Conservation (phyloP, 306 rosid species). For the Prunus kanzakura region DNA sequence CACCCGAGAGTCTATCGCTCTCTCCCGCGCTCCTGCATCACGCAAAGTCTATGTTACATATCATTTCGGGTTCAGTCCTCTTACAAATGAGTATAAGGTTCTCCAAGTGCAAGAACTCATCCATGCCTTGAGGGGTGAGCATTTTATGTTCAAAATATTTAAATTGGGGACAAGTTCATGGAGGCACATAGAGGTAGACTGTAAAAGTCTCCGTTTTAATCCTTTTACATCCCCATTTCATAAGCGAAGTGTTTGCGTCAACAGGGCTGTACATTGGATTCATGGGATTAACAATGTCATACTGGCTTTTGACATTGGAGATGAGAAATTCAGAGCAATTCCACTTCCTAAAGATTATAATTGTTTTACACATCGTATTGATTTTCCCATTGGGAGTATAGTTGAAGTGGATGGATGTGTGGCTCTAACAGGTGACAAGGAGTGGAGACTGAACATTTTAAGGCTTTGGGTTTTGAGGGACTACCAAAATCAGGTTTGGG, state of each 20-base stretch:
- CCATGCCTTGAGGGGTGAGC: background rate
- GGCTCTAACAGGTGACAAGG: background rate
- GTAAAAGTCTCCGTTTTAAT: background rate
- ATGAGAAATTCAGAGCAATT: background rate
- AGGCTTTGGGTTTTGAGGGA: background rate
- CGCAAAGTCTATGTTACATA: background rate
- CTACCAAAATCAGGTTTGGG: background rate
- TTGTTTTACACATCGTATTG: background rate
- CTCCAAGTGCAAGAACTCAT: background rate
- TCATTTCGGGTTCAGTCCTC: background rate
- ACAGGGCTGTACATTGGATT: constrained; percentile 6
- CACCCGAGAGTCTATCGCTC: background rate
- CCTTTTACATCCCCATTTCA: background rate
- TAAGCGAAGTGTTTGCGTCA: background rate
- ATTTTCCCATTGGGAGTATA: background rate
- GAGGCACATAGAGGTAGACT: background rate
- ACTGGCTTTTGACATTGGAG: background rate
- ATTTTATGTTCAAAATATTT: background rate
- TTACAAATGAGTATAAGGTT: background rate
- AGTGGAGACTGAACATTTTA: too few relatives aligned
- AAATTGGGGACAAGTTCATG: background rate
- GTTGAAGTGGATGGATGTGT: background rate
- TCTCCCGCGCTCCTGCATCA: background rate
- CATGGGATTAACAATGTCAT: background rate
- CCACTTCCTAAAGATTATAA: background rate